These are phyloP conservation scores for Trypanosoma avium DNA, from an alignment of 208 protist genomes.

Conservation along the genomic window DNA sequence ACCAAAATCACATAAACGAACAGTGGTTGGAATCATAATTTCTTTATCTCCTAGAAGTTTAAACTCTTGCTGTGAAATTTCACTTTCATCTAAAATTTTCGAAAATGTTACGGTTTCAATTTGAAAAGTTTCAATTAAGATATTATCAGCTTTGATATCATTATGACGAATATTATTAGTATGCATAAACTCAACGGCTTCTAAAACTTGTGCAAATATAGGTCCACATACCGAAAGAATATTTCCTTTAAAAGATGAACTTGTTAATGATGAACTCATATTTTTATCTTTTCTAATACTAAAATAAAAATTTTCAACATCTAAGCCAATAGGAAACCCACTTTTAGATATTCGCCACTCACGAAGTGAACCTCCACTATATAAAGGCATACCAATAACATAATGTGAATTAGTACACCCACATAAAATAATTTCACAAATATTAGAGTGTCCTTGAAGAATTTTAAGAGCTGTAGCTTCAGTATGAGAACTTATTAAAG, in stretches of 20 bases:
- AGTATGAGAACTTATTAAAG: conserved; percentile 62
- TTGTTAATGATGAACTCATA: not conserved
- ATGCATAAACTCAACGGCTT: conserved; percentile 66
- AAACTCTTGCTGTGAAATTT: not conserved
- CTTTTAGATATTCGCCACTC: conserved; percentile 56
- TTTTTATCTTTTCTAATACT: not conserved
- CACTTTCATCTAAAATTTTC: not conserved
- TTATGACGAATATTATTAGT: conserved; percentile 60
- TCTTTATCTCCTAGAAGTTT: not conserved
- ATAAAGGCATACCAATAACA: conserved; percentile 67
- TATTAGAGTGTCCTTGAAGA: conserved; percentile 57
- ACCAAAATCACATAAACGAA: conserved; percentile 80
- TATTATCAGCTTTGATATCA: conserved; percentile 80
- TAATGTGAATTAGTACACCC: conserved; percentile 70
- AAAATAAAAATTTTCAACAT: not conserved
- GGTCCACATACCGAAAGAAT: conserved; percentile 49
- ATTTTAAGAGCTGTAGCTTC: conserved; percentile 72
- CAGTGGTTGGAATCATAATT: conserved; percentile 31
- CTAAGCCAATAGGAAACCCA: conserved; percentile 9
- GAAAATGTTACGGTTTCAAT: not conserved
- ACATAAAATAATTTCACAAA: conserved; percentile 59
- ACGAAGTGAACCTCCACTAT: conserved; percentile 60
- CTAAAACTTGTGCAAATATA: conserved; percentile 67
- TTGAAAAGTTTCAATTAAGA: conserved; percentile 48
- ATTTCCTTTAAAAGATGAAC: not conserved